Evolutionary conservation across 768 basidiomycete genomes (phyloP), one percentile per base, ranked within the genome.

Genomic region (Lactarius sp.): DNA sequence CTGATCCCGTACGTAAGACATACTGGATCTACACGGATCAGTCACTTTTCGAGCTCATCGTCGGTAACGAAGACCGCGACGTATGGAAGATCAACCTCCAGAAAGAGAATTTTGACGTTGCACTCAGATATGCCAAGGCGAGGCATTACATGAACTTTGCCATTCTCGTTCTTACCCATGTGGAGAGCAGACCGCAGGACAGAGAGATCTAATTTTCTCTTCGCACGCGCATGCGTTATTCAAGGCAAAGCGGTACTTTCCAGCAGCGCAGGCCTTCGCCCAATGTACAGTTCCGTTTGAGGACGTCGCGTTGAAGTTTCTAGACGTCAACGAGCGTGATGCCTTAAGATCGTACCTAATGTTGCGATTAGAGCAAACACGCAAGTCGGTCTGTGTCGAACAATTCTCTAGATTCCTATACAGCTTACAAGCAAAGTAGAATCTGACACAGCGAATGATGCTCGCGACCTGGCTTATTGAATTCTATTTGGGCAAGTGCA

Each of bases 381-480:
- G 85, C 61, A 94, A 91, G 76, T 83, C 81, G 53, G 96, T 94
- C 62, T 68, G 88, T 74, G 0, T 20, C 22, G 22, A 34, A 22
- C 5, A 20, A 5, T 10, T 13, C 13, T 20, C 18, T 36, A 33
- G 4, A 31, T 34, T 33, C 20, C 27, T 2, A 3, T 52, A 50
- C 33, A 53, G 47, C 44, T 60, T 13, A 34, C 46, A 44, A 34
- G 1, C 37, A 37, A 52, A 56, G 52, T 61, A 98, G 95, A 94
- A 97, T 70, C 69, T 90, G 44, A 94, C 93, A 0, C 95, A 98
- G 73, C 83, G 97, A 46, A 94, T 94, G 88, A 94, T 98, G 86
- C 78, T 99, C 20, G 95, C 97, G 18, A 98, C 94, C 0, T 99
- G 97, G 97, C 85, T 99, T 13, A 88, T 97, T 36, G 97, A 99